Base-by-base conservation (phyloP, 306 rosid species). In the Dalbergia cochinchinensis region DNA sequence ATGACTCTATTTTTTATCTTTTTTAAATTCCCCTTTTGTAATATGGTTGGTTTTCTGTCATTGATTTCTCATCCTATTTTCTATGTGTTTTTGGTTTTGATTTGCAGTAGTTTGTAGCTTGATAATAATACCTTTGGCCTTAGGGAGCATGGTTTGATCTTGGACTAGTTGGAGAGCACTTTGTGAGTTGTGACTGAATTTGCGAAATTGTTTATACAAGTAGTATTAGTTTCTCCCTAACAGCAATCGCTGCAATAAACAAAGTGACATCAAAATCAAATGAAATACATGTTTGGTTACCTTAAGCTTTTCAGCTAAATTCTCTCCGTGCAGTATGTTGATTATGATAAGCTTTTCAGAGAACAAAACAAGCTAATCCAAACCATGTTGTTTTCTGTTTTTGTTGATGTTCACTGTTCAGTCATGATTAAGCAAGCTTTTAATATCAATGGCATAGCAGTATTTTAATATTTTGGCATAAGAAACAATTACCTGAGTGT, bases 121-220 rank as follows among this genome's bases (percentile, higher is more conserved):
- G 22, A 20, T 20, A 20, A 20, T 20, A 20, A 20, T 20, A 20
- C 22, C 1, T 35, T 26, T 26, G 54, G 20, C 45, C 50, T 61
- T 67, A 19, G 48, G 78, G 41, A 50, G 22, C 5, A 15, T 60
- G 74, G 42, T 68, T 68, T 22, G 53, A 37, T 54, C 12, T 22
- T 64, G 69, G 33, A 64, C 20, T 54, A 8, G 50, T 64, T 54
- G n/a, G n/a, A 35, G 65, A 50, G 12, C 19, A 51, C 1, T 65
- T 65, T 13, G 26, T 19, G n/a, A 16, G 35, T 47, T 53, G 14
- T 66, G 74, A 4, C 59, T 14, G 45, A 31, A 65, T 54, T 73
- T 80, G 61, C 65, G 69, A 53, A 55, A n/a, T 67, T 22, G 8
- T 8, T 68, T 48, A 15, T 15, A 20, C 22, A 20, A 20, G 22